These are phyloP conservation scores for Triticum dicoccoides DNA, from an alignment of 176 grass and related monocot species.

Conservation along the genomic window DNA sequence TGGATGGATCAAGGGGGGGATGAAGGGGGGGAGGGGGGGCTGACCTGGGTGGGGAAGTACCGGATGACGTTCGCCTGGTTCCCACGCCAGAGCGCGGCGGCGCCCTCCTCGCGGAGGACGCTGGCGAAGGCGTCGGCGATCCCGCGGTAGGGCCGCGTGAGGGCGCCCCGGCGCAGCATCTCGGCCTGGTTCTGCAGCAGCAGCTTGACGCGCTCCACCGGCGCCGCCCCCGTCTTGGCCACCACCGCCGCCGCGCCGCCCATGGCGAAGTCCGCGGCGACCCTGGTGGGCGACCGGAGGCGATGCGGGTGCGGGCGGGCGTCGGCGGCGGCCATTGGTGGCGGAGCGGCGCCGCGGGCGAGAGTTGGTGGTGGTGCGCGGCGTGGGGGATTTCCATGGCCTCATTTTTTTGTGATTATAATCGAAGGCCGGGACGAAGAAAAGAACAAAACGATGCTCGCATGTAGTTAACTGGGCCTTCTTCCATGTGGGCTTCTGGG, in stretches of 20 bases:
- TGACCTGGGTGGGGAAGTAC: slow-evolving; percentile 90
- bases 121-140: slow-evolving; percentile 67
- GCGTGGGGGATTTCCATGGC: too few species aligned
- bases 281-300: slow-evolving; percentile 30
- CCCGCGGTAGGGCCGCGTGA: slow-evolving; percentile 67
- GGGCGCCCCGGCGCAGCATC: slow-evolving; percentile 65
- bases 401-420: too few species aligned
- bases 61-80: slow-evolving; percentile 97
- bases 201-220: slow-evolving; percentile 88
- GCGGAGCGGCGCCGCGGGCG: too few species aligned
- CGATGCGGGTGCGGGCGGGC: too few species aligned
- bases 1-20: neutral
- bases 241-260: slow-evolving; percentile 70
- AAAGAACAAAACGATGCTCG: too few species aligned
- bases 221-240: slow-evolving; percentile 78
- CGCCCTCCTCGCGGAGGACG: slow-evolving; percentile 74
- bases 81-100: slow-evolving; percentile 71
- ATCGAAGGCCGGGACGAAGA: too few species aligned
- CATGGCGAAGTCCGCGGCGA: slow-evolving; percentile 82
- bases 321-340: neutral
- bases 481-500: neutral
- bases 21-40: rapidly evolving
- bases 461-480: neutral
- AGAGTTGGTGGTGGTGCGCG: too few species aligned
- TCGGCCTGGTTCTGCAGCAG: slow-evolving; percentile 93